phyloP scores from a whole-genome alignment of 495 filamentous ascomycete species.

The Aspergillus sparsus region DNA sequence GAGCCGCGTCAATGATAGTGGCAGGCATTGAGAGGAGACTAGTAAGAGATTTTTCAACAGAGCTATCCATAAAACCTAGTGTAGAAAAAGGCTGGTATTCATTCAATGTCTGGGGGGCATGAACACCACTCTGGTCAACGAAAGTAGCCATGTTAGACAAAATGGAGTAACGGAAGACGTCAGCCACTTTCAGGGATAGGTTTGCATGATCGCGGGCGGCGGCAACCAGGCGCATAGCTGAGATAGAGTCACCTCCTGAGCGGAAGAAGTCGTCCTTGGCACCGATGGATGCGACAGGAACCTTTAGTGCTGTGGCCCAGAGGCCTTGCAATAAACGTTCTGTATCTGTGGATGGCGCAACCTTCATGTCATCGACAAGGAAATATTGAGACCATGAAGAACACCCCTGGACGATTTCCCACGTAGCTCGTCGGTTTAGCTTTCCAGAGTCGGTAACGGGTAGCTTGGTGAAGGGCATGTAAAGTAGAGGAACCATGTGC shows the following conservation, averaged over 20 bases:
- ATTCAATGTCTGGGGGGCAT: neutral
- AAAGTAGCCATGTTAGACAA: constrained; percentile 37
- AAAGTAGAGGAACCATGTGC: constrained; percentile 17
- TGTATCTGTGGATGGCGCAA: constrained; percentile 5
- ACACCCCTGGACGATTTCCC: constrained; percentile 5
- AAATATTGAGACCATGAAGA: constrained; percentile 8
- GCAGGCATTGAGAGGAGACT: constrained; percentile 27
- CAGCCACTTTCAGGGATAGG: constrained; percentile 34
- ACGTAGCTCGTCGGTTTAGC: constrained; percentile 14
- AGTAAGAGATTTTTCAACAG: constrained; percentile 1
- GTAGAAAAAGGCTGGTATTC: constrained; percentile 7
- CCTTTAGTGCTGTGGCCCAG: constrained; percentile 12
- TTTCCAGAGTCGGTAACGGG: constrained; percentile 17
- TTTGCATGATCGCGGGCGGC: constrained; percentile 8
- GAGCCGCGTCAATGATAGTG: constrained; percentile 42
- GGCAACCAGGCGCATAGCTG: constrained; percentile 36
- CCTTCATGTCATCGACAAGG: constrained; percentile 13
- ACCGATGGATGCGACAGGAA: constrained; percentile 10
- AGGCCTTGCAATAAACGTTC: constrained; percentile 7
- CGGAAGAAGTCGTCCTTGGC: constrained; percentile 39
- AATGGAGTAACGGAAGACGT: constrained; percentile 37
- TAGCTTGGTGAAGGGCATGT: constrained; percentile 11
- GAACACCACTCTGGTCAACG: constrained; percentile 25
- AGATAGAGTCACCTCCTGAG: constrained; percentile 46
- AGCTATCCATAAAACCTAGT: neutral